phyloP scores from a whole-genome alignment of 306 rosid genomes.

The Alnus rubra region DNA sequence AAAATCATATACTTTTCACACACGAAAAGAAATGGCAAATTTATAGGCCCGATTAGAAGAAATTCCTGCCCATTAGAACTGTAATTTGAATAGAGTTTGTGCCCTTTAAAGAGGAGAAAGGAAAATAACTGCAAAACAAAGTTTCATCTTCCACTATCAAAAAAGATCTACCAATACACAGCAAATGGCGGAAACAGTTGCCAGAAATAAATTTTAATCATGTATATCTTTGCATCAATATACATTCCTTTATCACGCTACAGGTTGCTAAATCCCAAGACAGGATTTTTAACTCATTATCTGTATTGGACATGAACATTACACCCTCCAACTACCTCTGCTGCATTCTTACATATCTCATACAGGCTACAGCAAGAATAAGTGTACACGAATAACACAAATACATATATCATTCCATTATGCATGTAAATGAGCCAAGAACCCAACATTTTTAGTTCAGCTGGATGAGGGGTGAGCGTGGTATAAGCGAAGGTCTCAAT shows the following conservation, averaged over 20 bases:
- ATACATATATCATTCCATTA: slow-evolving; percentile 36
- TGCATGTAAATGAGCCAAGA: background rate
- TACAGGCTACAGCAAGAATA: slow-evolving; percentile 20
- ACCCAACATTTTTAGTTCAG: slow-evolving; percentile 42
- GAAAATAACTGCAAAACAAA: background rate
- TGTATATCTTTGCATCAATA: slow-evolving; percentile 26
- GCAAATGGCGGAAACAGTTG: background rate
- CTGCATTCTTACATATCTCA: slow-evolving; percentile 16
- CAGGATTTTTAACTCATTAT: slow-evolving; percentile 57
- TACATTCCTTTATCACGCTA: slow-evolving; percentile 40
- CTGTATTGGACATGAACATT: slow-evolving; percentile 25
- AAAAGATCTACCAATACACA: background rate
- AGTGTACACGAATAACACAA: slow-evolving; percentile 38
- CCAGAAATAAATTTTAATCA: slow-evolving; percentile 13
- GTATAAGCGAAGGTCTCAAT: slow-evolving; percentile 81
- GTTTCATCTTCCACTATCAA: background rate
- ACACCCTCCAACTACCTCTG: slow-evolving; percentile 8
- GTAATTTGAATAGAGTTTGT: background rate
- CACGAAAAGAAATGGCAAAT: too few relatives aligned
- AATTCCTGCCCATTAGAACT: background rate
- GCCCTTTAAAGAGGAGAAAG: background rate
- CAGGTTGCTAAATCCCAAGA: slow-evolving; percentile 59
- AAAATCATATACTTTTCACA: too few relatives aligned
- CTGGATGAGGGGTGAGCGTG: slow-evolving; percentile 83
- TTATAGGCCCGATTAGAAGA: too few relatives aligned